Base-by-base conservation (phyloP, 1,139 yeast species). In the Pichia sp. region DNA sequence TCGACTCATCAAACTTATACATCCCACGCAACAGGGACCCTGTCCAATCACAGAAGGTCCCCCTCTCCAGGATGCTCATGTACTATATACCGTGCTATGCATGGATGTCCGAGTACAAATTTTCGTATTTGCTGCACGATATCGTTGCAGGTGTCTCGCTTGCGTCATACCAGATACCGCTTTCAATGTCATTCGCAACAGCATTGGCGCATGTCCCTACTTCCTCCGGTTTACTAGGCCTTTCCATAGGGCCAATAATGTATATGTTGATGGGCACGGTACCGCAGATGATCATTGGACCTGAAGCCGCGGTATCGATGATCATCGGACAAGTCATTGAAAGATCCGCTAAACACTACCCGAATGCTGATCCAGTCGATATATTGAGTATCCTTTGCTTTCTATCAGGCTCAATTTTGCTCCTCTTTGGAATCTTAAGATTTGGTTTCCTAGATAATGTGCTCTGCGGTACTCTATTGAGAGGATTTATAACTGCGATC, bases 261-360 rank as follows among this genome's bases (percentile, higher is more conserved):
- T 91, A 91, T 58, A 71, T 85, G 40, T 51, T 89, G 1, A 73
- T 89, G 56, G 97, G 98, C 0, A 80, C 95, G 20, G 96, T 88
- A 1, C 97, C 97, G 0, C 94, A 84, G 55, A 84, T 91, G 95
- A 83, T 89, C 41, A 95, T 89, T 7, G 97, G 97, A 0, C 98
- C 98, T 0, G 98, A 91, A 57, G 93, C 91, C 8, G 95, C 97
- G 2, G 83, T 89, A 23, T 84, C 95, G 1, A 69, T 91, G 57
- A 82, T 91, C 33, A 85, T 91, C 3, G 97, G 97, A 3, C 95
- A 86, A 57, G 88, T 93, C 0, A 81, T 88, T n/a, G 86, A 84
- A 48, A 78, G 83, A 11, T 58, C 72, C 3, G 52, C 77, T 31
- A 78, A 74, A 42, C 84, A 80, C 53, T 60, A 71, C 38, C 59